Evolutionary conservation across 2,329 filamentous ascomycete genomes (phyloP).

Genomic region (Botrytis fabae): DNA sequence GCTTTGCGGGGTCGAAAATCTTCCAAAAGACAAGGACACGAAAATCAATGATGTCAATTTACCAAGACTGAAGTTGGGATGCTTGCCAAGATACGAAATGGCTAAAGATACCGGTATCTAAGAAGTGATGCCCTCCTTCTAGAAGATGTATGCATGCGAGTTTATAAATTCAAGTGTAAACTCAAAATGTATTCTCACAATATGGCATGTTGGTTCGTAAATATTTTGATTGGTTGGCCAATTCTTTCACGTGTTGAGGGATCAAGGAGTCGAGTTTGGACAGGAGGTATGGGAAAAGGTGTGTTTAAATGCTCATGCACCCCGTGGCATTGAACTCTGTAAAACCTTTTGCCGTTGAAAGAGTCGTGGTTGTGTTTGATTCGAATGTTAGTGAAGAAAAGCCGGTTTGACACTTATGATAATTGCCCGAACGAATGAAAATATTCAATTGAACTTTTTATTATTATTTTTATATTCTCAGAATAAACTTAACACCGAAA

Average conservation of each 20-base stretch:
- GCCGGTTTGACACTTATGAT: background rate
- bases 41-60: constrained; percentile 12
- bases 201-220: background rate
- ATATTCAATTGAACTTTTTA: constrained; percentile 12
- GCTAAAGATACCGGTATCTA: background rate
- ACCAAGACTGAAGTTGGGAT: background rate
- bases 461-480: background rate
- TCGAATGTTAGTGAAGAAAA: background rate
- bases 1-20: constrained; percentile 1
- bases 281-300: background rate
- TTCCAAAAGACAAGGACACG: background rate
- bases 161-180: background rate
- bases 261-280: constrained; percentile 6
- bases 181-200: background rate
- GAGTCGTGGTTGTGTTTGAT: constrained; percentile 19
- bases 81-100: background rate
- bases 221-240: constrained; percentile 20
- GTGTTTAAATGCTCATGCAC: constrained; percentile 11
- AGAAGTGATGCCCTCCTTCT: background rate
- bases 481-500: background rate
- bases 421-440: constrained; percentile 20
- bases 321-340: background rate
- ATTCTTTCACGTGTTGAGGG: background rate
- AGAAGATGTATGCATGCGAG: constrained; percentile 2
- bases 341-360: background rate